Evolutionary conservation across 495 filamentous ascomycete species (phyloP), one percentile per base, ranked within the genome.

Genomic region (Lasiosphaeria miniovina): DNA sequence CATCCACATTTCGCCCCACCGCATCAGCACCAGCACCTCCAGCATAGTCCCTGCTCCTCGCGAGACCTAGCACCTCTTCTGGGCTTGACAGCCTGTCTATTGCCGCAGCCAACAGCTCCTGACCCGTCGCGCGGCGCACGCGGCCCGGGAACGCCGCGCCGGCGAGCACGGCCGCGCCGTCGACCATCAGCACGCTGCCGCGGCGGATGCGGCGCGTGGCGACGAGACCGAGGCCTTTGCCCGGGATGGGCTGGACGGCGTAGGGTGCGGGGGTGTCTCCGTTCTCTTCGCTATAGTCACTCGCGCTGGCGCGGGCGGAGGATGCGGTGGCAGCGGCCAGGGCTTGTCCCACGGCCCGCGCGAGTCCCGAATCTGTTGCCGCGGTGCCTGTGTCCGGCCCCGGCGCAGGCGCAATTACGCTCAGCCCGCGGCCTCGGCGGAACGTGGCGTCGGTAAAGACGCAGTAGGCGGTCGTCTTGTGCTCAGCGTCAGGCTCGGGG

Each of bases 151-250:
- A 67, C 24, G 66, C 61, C 35, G 63, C 46, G 33, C 71, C 65
- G 15, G 61, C 64, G 7, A 74, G 12, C 0, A 75, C 32, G 5
- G 65, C 61, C 0, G 69, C 69, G 31, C 68, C 59, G 36, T 70
- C 64, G 0, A 68, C 45, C 65, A 73, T 62, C n/a, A 75, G 60
- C 0, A 72, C 60, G 45, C 68, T 59, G 6, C 65, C 69, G 14
- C 54, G 58, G 1, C 41, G 49, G 14, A 74, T 70, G 33, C 54
- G 62, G 6, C 70, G 60, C 31, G 62, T 71, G 36, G 72, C 72
- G 35, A 74, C 46, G 8, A 73, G 57, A 4, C 72, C 72, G 51
- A 62, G 59, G 4, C 72, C 70, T 38, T 70, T 71, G 6, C 63
- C 67, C 17, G 60, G 52, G 2, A 74, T 61, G 12, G 69, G 58